These are phyloP conservation scores for Pluteus cervinus DNA, from an alignment of 768 basidiomycete species.

Conservation along the genomic window DNA sequence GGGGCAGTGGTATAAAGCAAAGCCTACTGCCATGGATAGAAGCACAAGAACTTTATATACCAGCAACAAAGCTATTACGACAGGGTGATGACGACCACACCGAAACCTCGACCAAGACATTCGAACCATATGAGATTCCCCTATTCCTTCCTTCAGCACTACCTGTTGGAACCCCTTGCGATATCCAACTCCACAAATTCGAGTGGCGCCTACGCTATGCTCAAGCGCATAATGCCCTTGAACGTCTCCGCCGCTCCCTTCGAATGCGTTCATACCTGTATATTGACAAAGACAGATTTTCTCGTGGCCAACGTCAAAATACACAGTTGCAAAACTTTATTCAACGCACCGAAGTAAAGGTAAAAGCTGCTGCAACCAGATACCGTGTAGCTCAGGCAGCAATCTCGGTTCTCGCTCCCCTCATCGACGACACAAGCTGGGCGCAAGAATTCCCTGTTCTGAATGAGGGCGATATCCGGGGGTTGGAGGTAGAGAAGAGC, in stretches of 20 bases:
- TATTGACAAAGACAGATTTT: constrained; percentile 20
- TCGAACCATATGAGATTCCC: no score
- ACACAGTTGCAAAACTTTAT: constrained; percentile 17
- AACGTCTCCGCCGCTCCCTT: constrained; percentile 21
- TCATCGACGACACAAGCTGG: neutral
- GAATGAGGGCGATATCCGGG: constrained; percentile 1
- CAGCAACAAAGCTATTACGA: constrained; percentile 6
- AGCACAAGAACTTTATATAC: constrained; percentile 24
- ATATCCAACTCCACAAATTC: constrained; percentile 10
- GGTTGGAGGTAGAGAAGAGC: neutral
- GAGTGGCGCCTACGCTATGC: constrained; percentile 22
- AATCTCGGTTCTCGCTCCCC: constrained; percentile 2
- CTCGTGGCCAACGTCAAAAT: constrained; percentile 18
- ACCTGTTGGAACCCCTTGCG: neutral
- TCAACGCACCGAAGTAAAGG: constrained; percentile 7
- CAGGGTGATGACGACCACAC: neutral
- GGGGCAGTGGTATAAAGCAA: constrained; percentile 12
- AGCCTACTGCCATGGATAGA: constrained; percentile 22
- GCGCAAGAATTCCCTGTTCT: neutral
- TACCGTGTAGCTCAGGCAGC: constrained; percentile 10
- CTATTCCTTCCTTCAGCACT: constrained; percentile 15
- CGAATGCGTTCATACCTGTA: constrained; percentile 20
- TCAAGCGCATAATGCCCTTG: constrained; percentile 21
- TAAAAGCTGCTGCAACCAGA: constrained; percentile 9
- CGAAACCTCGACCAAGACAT: neutral